Base-by-base conservation (phyloP, 495 filamentous ascomycete species). In the Lophiostoma macrostomum region DNA sequence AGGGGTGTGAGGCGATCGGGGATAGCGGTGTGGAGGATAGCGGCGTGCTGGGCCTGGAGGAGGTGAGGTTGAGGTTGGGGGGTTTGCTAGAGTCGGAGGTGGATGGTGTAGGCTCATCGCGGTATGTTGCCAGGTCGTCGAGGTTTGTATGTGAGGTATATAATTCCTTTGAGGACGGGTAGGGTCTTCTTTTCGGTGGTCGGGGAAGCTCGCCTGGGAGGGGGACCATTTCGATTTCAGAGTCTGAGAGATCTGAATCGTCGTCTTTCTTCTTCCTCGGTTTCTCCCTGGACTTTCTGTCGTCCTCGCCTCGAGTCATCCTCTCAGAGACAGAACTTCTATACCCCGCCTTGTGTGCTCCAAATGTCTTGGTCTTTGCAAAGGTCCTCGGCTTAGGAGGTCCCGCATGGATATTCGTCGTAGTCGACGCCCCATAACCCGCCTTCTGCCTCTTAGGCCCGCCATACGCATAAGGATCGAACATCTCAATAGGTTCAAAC, bases 1-100 rank as follows among this genome's bases (percentile, higher is more conserved):
- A 28, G 8, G 28, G 14, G 14, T 25, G 18, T 14, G 34, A 37
- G 39, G 6, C 5, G 5, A 37, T 12, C 5, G 34, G n/a, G 5
- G 23, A 27, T 23, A 27, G 39, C 39, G n/a, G n/a, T n/a, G n/a
- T n/a, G 18, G 34, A 50, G 8, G 46, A 50, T 14, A 36, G 30
- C 5, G 28, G 37, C 2, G 37, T 34, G 37, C 38, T 53, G 38
- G 31, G n/a, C 8, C 39, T 19, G 13, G 37, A 36, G 18, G 49
- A 31, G 12, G 12, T 13, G 8, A 29, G 24, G 6, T 44, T 30
- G 25, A 53, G n/a, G 18, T 42, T 34, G 14, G 22, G 28, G 28
- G 14, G 27, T 1, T 24, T 29, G 49, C 14, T 4, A 22, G 38
- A 12, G 11, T 19, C 28, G 23, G 37, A 25, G n/a, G 3, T 27